These are phyloP conservation scores for Wilcoxina mikolae DNA, from an alignment of 495 filamentous ascomycete species.

Conservation along the genomic window DNA sequence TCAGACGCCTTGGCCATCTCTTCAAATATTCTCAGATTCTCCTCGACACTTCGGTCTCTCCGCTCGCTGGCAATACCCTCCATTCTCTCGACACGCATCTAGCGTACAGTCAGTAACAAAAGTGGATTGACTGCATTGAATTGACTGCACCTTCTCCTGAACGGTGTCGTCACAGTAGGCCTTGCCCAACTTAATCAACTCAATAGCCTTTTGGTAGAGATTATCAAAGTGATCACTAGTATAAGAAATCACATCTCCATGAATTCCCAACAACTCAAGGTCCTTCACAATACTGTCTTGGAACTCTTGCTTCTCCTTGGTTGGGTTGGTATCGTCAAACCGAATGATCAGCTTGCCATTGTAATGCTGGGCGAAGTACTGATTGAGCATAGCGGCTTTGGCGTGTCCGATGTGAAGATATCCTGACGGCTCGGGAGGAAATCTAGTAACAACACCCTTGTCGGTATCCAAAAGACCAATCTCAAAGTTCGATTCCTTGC, in stretches of 20 bases:
- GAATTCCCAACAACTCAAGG: conserved; percentile 69
- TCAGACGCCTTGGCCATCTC: conserved; percentile 73
- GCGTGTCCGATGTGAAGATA: conserved; percentile 91
- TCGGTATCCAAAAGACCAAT: conserved; percentile 77
- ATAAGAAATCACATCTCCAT: conserved; percentile 60
- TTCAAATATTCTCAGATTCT: conserved; percentile 65
- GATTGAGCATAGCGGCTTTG: conserved; percentile 81
- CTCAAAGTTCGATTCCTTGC: conserved; percentile 79
- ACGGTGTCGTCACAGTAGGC: conserved; percentile 86
- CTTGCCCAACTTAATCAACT: conserved; percentile 66
- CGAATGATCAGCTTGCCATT: conserved; percentile 67
- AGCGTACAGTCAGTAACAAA: conserved; percentile 19
- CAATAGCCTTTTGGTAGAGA: conserved; percentile 61
- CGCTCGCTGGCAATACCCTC: conserved; percentile 59
- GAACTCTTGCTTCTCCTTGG: conserved; percentile 86
- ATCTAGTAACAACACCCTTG: conserved; percentile 83
- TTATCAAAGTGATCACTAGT: conserved; percentile 86
- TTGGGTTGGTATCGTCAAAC: conserved; percentile 88
- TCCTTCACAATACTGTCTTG: conserved; percentile 80
- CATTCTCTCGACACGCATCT: conserved; percentile 67
- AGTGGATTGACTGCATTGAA: background rate
- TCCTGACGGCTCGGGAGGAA: conserved; percentile 91
- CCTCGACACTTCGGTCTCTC: conserved; percentile 61
- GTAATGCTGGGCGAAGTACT: conserved; percentile 88
- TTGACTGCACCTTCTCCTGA: conserved; percentile 41